Percentiles rank a stretch among this genome's conserved stretches.
These are phyloP conservation scores for Trichopus zeylanicus DNA, from an alignment of 116 monocot species.

Conservation along the genomic window DNA sequence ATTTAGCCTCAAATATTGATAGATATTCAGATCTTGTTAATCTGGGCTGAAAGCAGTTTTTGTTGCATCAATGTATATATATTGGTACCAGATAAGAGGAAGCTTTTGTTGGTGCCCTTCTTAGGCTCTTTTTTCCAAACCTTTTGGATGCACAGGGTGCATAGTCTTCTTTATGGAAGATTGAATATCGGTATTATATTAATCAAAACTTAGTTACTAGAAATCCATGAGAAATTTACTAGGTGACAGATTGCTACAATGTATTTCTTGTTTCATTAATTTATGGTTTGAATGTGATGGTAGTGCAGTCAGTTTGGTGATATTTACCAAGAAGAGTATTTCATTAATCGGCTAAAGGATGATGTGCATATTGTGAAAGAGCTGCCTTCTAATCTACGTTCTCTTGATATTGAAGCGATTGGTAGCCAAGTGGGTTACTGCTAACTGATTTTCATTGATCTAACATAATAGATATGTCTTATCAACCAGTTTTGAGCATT, in stretches of 20 bases:
- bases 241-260: no score
- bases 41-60: not conserved
- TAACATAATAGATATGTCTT: constrained; percentile 2
- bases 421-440: constrained; percentile 56
- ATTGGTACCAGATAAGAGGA: no score
- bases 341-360: constrained; percentile 58
- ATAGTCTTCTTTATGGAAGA: no score
- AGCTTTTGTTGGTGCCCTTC: not conserved
- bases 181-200: no score
- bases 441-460: not conserved
- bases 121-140: not conserved
- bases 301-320: constrained; percentile 81
- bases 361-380: constrained; percentile 74
- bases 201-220: no score
- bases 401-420: constrained; percentile 61
- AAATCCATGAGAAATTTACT: not conserved
- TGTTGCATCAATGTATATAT: not conserved
- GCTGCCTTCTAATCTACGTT: constrained; percentile 53
- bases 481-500: not conserved
- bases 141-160: not conserved
- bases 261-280: no score
- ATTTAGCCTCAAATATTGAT: no score
- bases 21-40: no score
- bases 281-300: not conserved
- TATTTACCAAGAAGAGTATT: constrained; percentile 85